Percentiles rank a stretch among this genome's conserved stretches.
Evolutionary conservation across 73 alveolate species (phyloP).

Genomic region (Paraurostyla sp.): DNA sequence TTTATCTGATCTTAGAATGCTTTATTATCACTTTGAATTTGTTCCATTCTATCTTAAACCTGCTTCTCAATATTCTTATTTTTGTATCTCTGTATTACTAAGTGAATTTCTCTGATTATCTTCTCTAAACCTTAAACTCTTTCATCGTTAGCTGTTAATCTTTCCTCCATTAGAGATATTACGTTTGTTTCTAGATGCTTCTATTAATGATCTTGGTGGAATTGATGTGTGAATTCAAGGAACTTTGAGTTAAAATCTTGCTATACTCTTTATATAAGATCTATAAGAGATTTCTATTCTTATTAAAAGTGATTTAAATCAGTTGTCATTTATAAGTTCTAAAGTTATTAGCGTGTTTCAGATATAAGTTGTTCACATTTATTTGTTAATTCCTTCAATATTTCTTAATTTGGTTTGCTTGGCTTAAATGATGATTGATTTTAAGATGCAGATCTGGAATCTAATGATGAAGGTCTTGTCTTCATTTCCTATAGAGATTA

Average conservation of each 20-base stretch:
- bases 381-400: not conserved
- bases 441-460: too few relatives aligned
- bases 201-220: conserved; percentile 24
- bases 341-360: not conserved
- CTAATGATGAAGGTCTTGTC: conserved; percentile 26
- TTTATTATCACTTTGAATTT: not conserved
- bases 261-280: not conserved
- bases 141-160: conserved; percentile 7
- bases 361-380: conserved; percentile 9
- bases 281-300: not conserved
- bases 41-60: not conserved
- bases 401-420: too few relatives aligned
- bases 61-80: conserved; percentile 15
- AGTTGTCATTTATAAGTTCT: not conserved
- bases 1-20: conserved; percentile 24
- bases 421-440: too few relatives aligned
- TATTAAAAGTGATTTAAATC: not conserved
- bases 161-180: conserved; percentile 4
- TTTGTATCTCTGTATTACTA: conserved; percentile 27
- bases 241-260: not conserved
- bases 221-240: not conserved
- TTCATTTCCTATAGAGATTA: not conserved
- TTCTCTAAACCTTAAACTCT: not conserved
- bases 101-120: conserved; percentile 21
- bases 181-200: not conserved